phyloP scores from a whole-genome alignment of 2,329 filamentous ascomycete species.

The Cladosporium cucumerinum region DNA sequence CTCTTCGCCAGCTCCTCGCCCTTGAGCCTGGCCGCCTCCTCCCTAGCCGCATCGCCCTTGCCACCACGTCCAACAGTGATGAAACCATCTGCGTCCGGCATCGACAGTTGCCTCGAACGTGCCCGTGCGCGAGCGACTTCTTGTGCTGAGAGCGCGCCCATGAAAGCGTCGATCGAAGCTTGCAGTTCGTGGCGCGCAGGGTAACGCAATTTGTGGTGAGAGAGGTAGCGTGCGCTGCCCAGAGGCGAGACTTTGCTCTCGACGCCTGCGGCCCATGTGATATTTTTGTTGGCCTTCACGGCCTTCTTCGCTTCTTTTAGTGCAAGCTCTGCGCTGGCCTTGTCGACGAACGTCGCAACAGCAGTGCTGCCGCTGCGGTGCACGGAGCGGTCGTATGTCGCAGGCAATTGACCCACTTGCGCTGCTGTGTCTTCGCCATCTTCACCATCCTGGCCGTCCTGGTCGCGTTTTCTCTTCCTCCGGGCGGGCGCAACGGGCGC shows the following conservation, averaged over 20 bases:
- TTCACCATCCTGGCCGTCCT: slow-evolving; percentile 36
- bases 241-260: slow-evolving; percentile 56
- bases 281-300: slow-evolving; percentile 52
- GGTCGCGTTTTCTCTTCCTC: slow-evolving; percentile 56
- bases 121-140: slow-evolving; percentile 63
- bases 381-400: slow-evolving; percentile 69
- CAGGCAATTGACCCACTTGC: slow-evolving; percentile 54
- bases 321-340: slow-evolving; percentile 69
- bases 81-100: slow-evolving; percentile 93
- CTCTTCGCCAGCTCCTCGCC: slow-evolving; percentile 60
- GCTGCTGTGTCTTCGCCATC: slow-evolving; percentile 37
- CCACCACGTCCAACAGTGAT: slow-evolving; percentile 84
- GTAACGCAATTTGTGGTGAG: slow-evolving; percentile 69
- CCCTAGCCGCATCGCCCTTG: slow-evolving; percentile 66
- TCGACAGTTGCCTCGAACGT: slow-evolving; percentile 63
- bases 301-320: slow-evolving; percentile 70
- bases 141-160: slow-evolving; percentile 68
- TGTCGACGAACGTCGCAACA: slow-evolving; percentile 79
- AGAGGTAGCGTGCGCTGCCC: slow-evolving; percentile 52
- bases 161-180: slow-evolving; percentile 76
- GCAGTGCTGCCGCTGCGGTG: slow-evolving; percentile 74
- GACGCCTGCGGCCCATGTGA: slow-evolving; percentile 66
- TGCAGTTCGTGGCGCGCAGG: slow-evolving; percentile 67
- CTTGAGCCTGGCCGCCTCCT: slow-evolving; percentile 64
- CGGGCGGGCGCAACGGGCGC: slow-evolving; percentile 36